Evolutionary conservation across 371 early-diverging fungal genomes (phyloP), one percentile per base, ranked within the genome.

Genomic region (Rhizopus sp.): DNA sequence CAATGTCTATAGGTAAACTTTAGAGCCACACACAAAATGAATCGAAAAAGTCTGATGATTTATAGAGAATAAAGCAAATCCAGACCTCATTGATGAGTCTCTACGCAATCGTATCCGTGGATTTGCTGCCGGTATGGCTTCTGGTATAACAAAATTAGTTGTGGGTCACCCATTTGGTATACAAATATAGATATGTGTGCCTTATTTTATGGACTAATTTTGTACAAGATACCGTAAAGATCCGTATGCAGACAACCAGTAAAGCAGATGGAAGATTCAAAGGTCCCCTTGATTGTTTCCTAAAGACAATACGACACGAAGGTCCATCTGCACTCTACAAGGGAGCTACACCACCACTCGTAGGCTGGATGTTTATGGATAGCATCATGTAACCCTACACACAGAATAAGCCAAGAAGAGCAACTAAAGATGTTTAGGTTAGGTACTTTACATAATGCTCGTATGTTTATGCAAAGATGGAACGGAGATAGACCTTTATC

Each of bases 331-430:
- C 90, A 5, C 75, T 95, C 2, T 95, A 94, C 79, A 95, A 93
- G 70, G 94, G 94, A 29, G 94, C 96, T 4, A 93, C 93, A 13
- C 95, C 95, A 7, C 96, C 98, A 3, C 70, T 95, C 40, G 65
- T 96, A 39, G 96, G 98, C 7, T 97, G 96, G 95, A 88, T 90
- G 35, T 78, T 93, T 47, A 93, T 95, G 93, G 94, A 95, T 60
- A 85, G 88, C 45, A 81, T 91, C 50, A 87, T 87, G 87, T 88
- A 80, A 66, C 76, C 32, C 17, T 30, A 9, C 23, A 1, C 7
- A 0, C 29, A 5, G 10, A 13, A 12, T 29, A 48, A 62, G 32
- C 31, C 31, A 32, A 37, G 40, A 53, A 41, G 16, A 44, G 30
- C 16, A 15, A 46, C 38, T n/a, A 12, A 40, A 30, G 5, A 42